Conservation (phyloP, 192 early-diverging fungal genomes). For the Linnemannia exigua region DNA sequence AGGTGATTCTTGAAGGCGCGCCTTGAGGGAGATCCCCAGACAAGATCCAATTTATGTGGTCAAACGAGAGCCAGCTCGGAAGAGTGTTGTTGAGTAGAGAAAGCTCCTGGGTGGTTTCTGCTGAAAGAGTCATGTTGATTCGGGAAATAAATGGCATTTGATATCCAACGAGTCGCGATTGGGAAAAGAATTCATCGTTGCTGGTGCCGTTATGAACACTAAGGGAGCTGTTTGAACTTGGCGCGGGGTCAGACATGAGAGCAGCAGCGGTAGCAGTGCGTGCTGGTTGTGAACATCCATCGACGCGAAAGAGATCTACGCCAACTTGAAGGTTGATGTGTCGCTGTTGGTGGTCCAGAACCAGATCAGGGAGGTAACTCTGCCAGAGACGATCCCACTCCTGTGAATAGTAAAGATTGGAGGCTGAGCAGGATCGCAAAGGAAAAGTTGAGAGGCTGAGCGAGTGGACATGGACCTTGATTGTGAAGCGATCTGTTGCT, state of each 20-base stretch:
- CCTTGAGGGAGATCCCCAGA: background rate
- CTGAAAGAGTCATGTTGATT: constrained; percentile 1
- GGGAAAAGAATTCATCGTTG: background rate
- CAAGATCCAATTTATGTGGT: background rate
- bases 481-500: constrained; percentile 19
- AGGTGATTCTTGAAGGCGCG: background rate
- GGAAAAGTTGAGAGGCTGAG: constrained; percentile 7
- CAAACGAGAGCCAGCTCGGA: constrained; percentile 18
- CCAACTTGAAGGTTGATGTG: background rate
- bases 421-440: constrained; percentile 12
- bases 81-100: background rate
- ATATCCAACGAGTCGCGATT: background rate
- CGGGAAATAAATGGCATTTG: background rate
- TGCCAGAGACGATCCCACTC: background rate
- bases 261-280: background rate
- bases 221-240: background rate
- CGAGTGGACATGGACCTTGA: constrained; percentile 9
- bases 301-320: constrained; percentile 13
- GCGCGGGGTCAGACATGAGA: background rate
- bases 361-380: constrained; percentile 13
- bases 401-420: background rate
- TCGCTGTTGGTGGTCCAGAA: background rate
- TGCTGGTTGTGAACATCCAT: constrained; percentile 9
- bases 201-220: background rate
- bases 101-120: background rate